Percentiles rank a stretch among this genome's conserved stretches.
Evolutionary conservation across 352 stramenopile species (phyloP).

Genomic region (Pythium guiyangense): DNA sequence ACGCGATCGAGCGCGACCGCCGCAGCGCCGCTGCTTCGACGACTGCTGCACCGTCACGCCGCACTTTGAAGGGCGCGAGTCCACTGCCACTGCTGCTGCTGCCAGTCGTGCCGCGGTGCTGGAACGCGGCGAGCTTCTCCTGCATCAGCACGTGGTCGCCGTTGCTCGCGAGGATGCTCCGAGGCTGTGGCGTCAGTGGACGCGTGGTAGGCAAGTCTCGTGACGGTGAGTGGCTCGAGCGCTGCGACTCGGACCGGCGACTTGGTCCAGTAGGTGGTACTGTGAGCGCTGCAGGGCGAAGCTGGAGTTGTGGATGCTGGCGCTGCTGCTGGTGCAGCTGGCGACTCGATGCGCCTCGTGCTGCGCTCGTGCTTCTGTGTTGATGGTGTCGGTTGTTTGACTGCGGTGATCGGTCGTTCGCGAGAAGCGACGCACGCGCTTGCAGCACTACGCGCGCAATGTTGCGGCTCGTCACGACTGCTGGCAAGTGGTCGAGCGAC

Average conservation of each 20-base stretch:
- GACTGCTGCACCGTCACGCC: slow-evolving; percentile 2
- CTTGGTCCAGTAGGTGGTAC: neutral
- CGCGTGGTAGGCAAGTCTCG: neutral
- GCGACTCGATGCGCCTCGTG: too few relatives aligned
- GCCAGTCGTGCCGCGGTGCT: slow-evolving; percentile 7
- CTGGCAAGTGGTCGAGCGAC: slow-evolving; percentile 1
- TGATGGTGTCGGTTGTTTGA: neutral
- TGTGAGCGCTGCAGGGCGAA: too few relatives aligned
- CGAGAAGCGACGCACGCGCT: neutral
- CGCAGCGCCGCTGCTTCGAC: slow-evolving; percentile 2
- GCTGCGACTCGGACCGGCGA: neutral
- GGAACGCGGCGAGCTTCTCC: slow-evolving; percentile 16
- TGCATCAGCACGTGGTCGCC: slow-evolving; percentile 14
- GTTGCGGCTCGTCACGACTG: slow-evolving; percentile 13
- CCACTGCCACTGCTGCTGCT: slow-evolving; percentile 3
- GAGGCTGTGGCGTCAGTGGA: slow-evolving; percentile 1
- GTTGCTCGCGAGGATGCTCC: slow-evolving; percentile 14
- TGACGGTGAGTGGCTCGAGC: neutral
- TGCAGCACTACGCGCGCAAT: slow-evolving; percentile 9
- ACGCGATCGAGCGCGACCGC: too few relatives aligned
- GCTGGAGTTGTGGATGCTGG: too few relatives aligned
- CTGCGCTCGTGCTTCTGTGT: neutral
- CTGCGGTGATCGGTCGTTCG: neutral
- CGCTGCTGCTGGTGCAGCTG: too few relatives aligned
- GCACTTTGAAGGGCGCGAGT: slow-evolving; percentile 11